Evolutionary conservation across 331 rosid species (phyloP), one percentile per base, ranked within the genome.

Genomic region (Pyrus hybrid): DNA sequence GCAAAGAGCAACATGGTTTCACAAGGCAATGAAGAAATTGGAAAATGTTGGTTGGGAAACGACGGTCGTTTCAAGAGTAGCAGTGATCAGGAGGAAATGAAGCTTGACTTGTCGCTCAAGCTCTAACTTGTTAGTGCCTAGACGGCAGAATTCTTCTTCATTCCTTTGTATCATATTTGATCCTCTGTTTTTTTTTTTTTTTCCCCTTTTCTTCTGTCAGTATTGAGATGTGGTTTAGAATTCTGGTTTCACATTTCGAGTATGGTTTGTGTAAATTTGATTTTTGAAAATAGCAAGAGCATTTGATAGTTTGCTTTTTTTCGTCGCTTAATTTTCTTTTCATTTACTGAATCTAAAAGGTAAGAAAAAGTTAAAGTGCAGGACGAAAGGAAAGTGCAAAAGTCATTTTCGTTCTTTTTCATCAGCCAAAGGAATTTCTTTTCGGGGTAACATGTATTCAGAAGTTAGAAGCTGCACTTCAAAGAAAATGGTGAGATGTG

Each of bases 71-170:
- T 69, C 80, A 75, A 45, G 78, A 67, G 22, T 75, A 71, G 56
- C 18, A 5, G 56, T 17, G 56, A 74, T 49, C 80, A 83, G 12
- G 88, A 91, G 67, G 88, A 87, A 62, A 83, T 23, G 73, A 89
- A 85, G 83, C 89, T 91, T 47, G 95, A 91, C 74, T 82, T 89
- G 80, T 89, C 95, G 22, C 87, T 91, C 63, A 87, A 85, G 81
- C 97, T 91, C 62, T 91, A 74, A 69, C 14, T 20, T 29, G 62
- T 22, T 65, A 32, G 60, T 13, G 3, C 3, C 56, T 18, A 30
- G 41, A 33, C 63, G 28, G 70, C 71, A 53, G 14, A 63, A 62
- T 78, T 65, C 37, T 32, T 51, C 20, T 26, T 41, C 67, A 13
- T 47, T 73, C 20, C 58, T 4, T 47, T 66, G 65, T 75, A 75